Base-by-base conservation (phyloP, 2,329 filamentous ascomycete species). In the Fusarium verrucosum region DNA sequence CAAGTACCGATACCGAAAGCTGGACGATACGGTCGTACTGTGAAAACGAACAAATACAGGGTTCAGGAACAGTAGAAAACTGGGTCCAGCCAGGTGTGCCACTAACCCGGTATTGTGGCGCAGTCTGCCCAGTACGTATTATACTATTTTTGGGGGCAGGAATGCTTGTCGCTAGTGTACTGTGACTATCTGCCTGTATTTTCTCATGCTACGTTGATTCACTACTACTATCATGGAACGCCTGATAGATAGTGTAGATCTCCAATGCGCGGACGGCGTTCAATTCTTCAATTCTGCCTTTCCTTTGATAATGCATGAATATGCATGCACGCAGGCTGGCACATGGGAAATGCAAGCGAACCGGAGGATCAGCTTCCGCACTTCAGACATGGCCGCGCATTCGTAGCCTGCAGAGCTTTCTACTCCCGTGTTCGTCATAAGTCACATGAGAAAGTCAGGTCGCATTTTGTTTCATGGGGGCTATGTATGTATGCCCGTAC, bases 111-210 rank as follows among this genome's bases (percentile, higher is more conserved):
- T 43, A 45, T 55, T 49, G 62, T 70, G 67, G 67, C 67, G 53
- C 52, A 69, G 58, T 47, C 16, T 42, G 45, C 57, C n/a, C n/a
- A n/a, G 54, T 56, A 50, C 51, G 35, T n/a, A n/a, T 4, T 13
- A 22, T 52, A 56, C 69, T 71, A 71, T 71, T 71, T 70, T 71
- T 71, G 69, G 69, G 50, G 47, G 50, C 51, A 50, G 52, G 55
- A 52, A 61, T 43, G 46, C 30, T 61, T 51, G 50, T 40, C 53
- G 49, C 50, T 40, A 44, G 50, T 50, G 37, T 36, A 42, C 23
- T n/a, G n/a, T n/a, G n/a, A n/a, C n/a, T n/a, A n/a, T n/a, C n/a
- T n/a, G n/a, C n/a, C n/a, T n/a, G 20, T 33, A 50, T 42, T 22
- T 26, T 43, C 28, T 20, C 35, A 51, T 25, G 23, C 37, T 54